phyloP scores from a whole-genome alignment of 1,139 yeast genomes.

The Taphrina deformans region DNA sequence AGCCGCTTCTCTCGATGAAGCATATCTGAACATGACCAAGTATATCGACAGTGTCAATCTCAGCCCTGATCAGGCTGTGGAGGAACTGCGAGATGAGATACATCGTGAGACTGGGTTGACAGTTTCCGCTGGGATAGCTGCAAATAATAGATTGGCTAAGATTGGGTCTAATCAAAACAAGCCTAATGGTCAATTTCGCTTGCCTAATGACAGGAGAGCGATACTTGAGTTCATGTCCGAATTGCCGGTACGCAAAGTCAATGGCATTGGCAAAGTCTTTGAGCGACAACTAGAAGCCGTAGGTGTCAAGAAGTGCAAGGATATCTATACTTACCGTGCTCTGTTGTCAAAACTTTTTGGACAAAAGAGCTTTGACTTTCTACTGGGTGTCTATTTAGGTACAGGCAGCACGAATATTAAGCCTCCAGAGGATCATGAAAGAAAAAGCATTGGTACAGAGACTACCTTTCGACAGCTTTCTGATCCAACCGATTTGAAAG shows the following conservation, averaged over 20 bases:
- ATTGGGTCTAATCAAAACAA: constrained; percentile 64
- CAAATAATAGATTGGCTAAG: constrained; percentile 68
- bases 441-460: constrained; percentile 41
- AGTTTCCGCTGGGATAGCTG: constrained; percentile 67
- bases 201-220: constrained; percentile 37
- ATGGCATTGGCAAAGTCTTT: constrained; percentile 41
- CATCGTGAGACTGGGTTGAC: constrained; percentile 55
- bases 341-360: constrained; percentile 36
- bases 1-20: constrained; percentile 81
- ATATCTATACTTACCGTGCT: constrained; percentile 37
- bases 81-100: constrained; percentile 51
- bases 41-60: constrained; percentile 4
- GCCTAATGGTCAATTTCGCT: constrained; percentile 59
- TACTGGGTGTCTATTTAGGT: constrained; percentile 40
- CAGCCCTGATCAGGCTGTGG: constrained; percentile 44
- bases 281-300: constrained; percentile 41
- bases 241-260: constrained; percentile 40
- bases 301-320: constrained; percentile 39
- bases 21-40: constrained; percentile 57
- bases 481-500: constrained; percentile 32
- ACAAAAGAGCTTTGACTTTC: constrained; percentile 37
- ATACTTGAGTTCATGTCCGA: constrained; percentile 39
- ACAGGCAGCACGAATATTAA: constrained; percentile 39
- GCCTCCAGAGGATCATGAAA: constrained; percentile 39
- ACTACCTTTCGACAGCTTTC: constrained; percentile 39